phyloP scores from a whole-genome alignment of 75 land plant species.

The Pinus tabuliformis region DNA sequence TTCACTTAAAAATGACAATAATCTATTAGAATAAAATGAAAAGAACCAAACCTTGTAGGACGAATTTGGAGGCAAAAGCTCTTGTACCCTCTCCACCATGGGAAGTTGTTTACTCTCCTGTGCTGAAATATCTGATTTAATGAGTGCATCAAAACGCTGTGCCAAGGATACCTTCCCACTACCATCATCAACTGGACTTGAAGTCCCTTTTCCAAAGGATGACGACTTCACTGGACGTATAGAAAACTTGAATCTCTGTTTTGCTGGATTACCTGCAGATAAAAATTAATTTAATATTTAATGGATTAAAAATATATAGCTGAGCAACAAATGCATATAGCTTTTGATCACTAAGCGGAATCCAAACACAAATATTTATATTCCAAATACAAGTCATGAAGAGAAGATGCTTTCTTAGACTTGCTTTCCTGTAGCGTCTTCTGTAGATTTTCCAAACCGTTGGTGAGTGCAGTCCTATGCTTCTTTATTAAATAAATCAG shows the following conservation, averaged over 20 bases:
- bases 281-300: neutral
- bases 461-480: too few relatives aligned
- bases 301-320: neutral
- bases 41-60: neutral
- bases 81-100: conserved; percentile 1
- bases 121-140: neutral
- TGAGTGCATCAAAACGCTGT: conserved; percentile 1
- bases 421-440: too few relatives aligned
- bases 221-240: conserved; percentile 1
- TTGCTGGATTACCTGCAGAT: conserved; percentile 4
- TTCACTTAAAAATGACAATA: neutral
- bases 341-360: neutral
- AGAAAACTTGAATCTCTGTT: conserved; percentile 4
- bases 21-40: neutral
- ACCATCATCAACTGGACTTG: neutral
- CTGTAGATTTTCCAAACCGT: too few relatives aligned
- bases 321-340: neutral
- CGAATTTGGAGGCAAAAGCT: neutral
- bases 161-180: neutral
- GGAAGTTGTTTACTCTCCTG: neutral
- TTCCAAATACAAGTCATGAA: neutral
- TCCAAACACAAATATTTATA: neutral
- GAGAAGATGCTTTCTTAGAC: neutral
- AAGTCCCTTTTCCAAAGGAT: neutral
- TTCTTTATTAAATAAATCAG: too few relatives aligned